phyloP scores from a whole-genome alignment of 1,284 basidiomycete genomes.

The Erythrobasidium hasegawianum region DNA sequence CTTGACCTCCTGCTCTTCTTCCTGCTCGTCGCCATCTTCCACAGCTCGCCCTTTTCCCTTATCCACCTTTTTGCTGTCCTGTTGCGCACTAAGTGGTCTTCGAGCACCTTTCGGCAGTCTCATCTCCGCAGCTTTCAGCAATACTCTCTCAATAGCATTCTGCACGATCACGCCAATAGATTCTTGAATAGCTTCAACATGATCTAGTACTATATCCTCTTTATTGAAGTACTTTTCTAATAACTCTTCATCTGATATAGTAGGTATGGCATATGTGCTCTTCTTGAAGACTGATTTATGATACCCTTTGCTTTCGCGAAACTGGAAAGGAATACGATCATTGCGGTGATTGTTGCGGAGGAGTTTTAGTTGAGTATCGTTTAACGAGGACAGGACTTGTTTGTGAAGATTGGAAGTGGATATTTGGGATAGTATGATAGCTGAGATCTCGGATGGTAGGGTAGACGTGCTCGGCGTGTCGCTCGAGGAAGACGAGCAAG shows the following conservation, averaged over 20 bases:
- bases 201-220: constrained; percentile 18
- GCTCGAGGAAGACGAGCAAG: not conserved
- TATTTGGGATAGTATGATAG: not conserved
- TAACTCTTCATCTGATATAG: constrained; percentile 1
- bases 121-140: constrained; percentile 12
- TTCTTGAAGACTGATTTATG: constrained; percentile 7
- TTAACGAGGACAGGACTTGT: not conserved
- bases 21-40: not conserved
- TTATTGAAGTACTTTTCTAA: constrained; percentile 3
- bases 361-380: constrained; percentile 4
- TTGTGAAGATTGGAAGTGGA: constrained; percentile 6
- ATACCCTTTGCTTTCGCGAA: not conserved
- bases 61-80: not conserved
- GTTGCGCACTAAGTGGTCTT: constrained; percentile 4
- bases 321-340: not conserved
- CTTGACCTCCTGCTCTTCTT: not conserved
- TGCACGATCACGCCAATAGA: not conserved
- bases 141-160: constrained; percentile 8
- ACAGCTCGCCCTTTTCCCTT: not conserved
- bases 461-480: not conserved
- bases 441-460: not conserved
- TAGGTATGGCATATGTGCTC: constrained; percentile 10
- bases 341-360: constrained; percentile 5
- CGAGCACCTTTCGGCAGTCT: constrained; percentile 11
- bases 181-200: constrained; percentile 1